Evolutionary conservation across 805 yeast genomes (phyloP).

Genomic region (Barnettozyma pratensis): DNA sequence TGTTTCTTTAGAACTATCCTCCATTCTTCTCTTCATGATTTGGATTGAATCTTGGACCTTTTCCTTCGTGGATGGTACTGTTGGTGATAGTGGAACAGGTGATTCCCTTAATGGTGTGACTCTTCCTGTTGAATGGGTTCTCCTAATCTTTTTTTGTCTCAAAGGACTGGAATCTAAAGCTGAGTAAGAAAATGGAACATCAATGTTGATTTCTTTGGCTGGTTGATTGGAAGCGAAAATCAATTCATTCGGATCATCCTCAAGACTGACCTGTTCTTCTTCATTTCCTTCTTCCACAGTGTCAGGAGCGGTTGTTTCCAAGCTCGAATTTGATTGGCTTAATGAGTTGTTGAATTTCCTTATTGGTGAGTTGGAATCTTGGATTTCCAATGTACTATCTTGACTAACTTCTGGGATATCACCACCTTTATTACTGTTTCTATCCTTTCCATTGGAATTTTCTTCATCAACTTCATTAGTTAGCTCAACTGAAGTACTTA

Average conservation of each 20-base stretch:
- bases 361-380: background rate
- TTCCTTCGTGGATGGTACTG: background rate
- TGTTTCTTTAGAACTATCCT: background rate
- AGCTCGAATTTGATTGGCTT: background rate
- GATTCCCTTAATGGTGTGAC: conserved; percentile 2
- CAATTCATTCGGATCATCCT: background rate
- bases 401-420: too few species aligned
- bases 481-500: conserved; percentile 4
- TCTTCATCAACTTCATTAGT: background rate
- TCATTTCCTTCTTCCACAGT: background rate
- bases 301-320: background rate
- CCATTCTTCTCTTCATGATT: conserved; percentile 1
- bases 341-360: background rate
- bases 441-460: background rate
- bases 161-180: conserved; percentile 6
- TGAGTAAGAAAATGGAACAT: conserved; percentile 5
- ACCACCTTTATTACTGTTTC: too few species aligned
- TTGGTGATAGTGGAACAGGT: conserved; percentile 4
- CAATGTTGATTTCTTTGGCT: background rate
- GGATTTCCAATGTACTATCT: background rate
- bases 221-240: background rate
- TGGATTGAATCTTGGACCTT: conserved; percentile 2
- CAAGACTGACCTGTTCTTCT: background rate
- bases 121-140: background rate
- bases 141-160: background rate